Evolutionary conservation across 805 yeast genomes (phyloP), one percentile per base, ranked within the genome.

Genomic region (Kuraishia ogatae): DNA sequence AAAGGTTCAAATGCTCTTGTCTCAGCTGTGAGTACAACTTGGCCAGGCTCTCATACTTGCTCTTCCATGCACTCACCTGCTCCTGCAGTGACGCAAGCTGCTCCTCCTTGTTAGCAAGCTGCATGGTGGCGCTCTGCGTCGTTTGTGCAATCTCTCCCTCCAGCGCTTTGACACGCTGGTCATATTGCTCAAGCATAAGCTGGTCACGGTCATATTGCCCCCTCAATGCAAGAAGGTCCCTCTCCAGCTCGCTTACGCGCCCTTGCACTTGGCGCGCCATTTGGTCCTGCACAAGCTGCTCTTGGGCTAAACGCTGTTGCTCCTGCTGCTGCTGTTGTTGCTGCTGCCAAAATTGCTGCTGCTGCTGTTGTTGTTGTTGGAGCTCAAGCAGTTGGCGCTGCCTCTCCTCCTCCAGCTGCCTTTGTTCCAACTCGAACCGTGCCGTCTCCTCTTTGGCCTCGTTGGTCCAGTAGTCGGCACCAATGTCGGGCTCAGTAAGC

Each of bases 151-250:
- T 72, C 64, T 92, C 97, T 47, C 73, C 73, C 70, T 92, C 97
- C 58, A 92, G 77, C 23, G 86, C 81, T 67, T 86, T 86, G 8
- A 92, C 96, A 55, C 96, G 76, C 58, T 83, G 79, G 67, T 92
- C 97, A 66, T 92, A 92, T 67, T 90, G 96, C 66, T 86, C 89
- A 54, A 92, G 76, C 72, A 92, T 74, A 60, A 82, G 75, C 67
- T 89, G 97, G 66, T 89, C 96, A 61, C 84, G 87, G 60, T 91
- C 96, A 64, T 87, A 89, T 64, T 90, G 97, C 43, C 85, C 88
- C 60, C 84, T 81, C 60, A 90, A 74, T 59, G 84, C 80, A 46
- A 88, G 72, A 52, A 92, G 69, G 66, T 91, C 96, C 61, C 89
- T 85, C 66, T 91, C 96, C 54, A 89, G 74, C 60, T 88, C 92